Conservation (phyloP, 1,284 basidiomycete genomes). For the Sphagnurus paluster region DNA sequence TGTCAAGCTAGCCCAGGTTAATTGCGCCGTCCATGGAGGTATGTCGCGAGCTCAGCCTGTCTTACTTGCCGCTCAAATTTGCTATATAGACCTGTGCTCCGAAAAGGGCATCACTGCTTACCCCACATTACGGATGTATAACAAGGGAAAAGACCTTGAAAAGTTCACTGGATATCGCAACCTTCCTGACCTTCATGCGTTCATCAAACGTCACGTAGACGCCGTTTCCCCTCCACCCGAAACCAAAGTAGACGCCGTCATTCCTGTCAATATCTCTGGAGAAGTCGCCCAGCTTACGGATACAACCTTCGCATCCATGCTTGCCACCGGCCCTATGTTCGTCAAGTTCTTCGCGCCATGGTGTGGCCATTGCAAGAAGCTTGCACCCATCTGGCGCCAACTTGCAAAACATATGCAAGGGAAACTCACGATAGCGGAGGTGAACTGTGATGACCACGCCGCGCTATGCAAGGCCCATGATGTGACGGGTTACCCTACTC, state of each 20-base stretch:
- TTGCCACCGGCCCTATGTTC: slow-evolving; percentile 68
- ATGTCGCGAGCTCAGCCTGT: slow-evolving; percentile 27
- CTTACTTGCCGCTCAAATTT: background rate
- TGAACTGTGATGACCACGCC: slow-evolving; percentile 81
- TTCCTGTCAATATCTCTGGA: slow-evolving; percentile 59
- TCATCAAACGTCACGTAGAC: slow-evolving; percentile 31
- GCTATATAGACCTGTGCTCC: slow-evolving; percentile 70
- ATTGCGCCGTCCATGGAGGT: slow-evolving; percentile 86
- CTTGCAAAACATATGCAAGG: slow-evolving; percentile 70
- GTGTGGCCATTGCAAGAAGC: slow-evolving; percentile 93
- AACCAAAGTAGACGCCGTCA: slow-evolving; percentile 12
- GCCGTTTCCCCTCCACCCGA: slow-evolving; percentile 1
- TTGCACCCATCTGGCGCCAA: slow-evolving; percentile 78
- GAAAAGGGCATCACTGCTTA: slow-evolving; percentile 72
- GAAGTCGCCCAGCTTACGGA: slow-evolving; percentile 56
- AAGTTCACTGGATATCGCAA: slow-evolving; percentile 49
- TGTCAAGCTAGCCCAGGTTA: slow-evolving; percentile 81
- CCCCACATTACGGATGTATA: slow-evolving; percentile 79
- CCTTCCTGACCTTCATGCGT: slow-evolving; percentile 32
- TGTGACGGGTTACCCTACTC: slow-evolving; percentile 79
- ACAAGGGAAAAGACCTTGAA: slow-evolving; percentile 63
- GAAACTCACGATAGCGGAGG: slow-evolving; percentile 75
- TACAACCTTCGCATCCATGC: slow-evolving; percentile 48
- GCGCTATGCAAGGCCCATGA: slow-evolving; percentile 64
- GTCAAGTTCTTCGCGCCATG: slow-evolving; percentile 93